phyloP scores from a whole-genome alignment of 1,284 basidiomycete genomes.

The Sanguinoderma infundibulare region DNA sequence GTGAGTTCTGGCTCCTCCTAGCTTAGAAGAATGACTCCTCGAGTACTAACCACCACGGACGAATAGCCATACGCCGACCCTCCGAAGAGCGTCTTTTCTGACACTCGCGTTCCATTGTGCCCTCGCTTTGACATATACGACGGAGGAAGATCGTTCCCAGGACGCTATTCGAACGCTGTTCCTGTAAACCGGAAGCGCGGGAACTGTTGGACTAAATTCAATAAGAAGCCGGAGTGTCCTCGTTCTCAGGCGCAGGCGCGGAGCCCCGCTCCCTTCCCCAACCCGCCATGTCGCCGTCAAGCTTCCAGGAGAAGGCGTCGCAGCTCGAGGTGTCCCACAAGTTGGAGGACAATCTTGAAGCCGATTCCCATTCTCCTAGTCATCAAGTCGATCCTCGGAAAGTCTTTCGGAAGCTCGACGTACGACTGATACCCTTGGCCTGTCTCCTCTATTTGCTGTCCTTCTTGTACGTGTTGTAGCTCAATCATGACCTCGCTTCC shows the following conservation, averaged over 20 bases:
- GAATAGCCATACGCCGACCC: too few relatives aligned
- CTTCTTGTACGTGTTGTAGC: slow-evolving; percentile 14
- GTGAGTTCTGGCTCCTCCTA: too few relatives aligned
- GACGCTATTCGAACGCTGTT: too few relatives aligned
- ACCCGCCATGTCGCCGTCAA: not conserved
- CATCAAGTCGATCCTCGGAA: not conserved
- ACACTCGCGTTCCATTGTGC: too few relatives aligned
- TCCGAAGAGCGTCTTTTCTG: too few relatives aligned
- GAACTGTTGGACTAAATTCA: too few relatives aligned
- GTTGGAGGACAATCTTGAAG: too few relatives aligned
- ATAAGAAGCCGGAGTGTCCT: not conserved
- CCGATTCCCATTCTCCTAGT: not conserved
- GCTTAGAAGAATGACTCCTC: too few relatives aligned
- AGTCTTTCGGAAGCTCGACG: slow-evolving; percentile 30
- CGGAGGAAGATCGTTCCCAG: too few relatives aligned
- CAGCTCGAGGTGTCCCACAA: not conserved
- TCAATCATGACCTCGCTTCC: not conserved
- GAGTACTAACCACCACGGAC: too few relatives aligned
- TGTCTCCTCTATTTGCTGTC: slow-evolving; percentile 66
- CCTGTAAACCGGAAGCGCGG: too few relatives aligned
- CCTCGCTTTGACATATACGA: too few relatives aligned
- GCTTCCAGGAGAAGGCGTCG: not conserved
- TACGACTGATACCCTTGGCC: slow-evolving; percentile 52
- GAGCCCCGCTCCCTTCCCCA: not conserved
- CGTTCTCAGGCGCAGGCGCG: not conserved